A percentile compares a stretch with the other conserved stretches of the same genome.
phyloP scores from a whole-genome alignment of 2,329 filamentous ascomycete genomes.

The Exophiala sideris region DNA sequence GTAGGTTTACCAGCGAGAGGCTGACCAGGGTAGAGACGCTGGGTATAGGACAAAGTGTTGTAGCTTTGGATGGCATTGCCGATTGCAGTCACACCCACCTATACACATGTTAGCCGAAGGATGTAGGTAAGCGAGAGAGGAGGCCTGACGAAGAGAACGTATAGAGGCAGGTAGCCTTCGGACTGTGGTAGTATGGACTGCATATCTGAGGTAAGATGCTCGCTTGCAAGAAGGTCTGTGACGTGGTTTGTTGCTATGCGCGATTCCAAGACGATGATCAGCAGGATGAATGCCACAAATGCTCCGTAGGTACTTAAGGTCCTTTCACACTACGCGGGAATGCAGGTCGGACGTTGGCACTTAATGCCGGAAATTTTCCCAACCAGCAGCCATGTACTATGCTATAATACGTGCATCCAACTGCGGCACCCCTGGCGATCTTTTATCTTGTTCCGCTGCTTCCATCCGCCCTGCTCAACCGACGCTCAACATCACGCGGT shows the following conservation, averaged over 20 bases:
- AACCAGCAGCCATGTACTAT: too few relatives aligned
- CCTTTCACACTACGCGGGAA: not conserved
- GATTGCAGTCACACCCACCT: conserved; percentile 80
- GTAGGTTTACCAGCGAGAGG: conserved; percentile 25
- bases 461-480: too few relatives aligned
- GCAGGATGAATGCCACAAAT: not conserved
- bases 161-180: conserved; percentile 27
- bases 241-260: not conserved
- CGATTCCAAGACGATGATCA: not conserved
- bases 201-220: conserved; percentile 2
- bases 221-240: not conserved
- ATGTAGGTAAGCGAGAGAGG: conserved; percentile 30
- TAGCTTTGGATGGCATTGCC: conserved; percentile 86
- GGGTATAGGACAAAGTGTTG: conserved; percentile 72
- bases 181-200: conserved; percentile 16
- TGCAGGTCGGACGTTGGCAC: too few relatives aligned
- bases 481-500: too few relatives aligned
- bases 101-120: conserved; percentile 45
- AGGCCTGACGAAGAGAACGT: conserved; percentile 25
- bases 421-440: too few relatives aligned
- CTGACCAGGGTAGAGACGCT: conserved; percentile 65
- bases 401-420: too few relatives aligned
- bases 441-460: too few relatives aligned
- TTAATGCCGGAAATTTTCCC: too few relatives aligned
- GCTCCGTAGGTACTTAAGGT: not conserved